These are phyloP conservation scores for Bryoglossum gracile DNA, from an alignment of 495 filamentous ascomycete species.

Conservation along the genomic window DNA sequence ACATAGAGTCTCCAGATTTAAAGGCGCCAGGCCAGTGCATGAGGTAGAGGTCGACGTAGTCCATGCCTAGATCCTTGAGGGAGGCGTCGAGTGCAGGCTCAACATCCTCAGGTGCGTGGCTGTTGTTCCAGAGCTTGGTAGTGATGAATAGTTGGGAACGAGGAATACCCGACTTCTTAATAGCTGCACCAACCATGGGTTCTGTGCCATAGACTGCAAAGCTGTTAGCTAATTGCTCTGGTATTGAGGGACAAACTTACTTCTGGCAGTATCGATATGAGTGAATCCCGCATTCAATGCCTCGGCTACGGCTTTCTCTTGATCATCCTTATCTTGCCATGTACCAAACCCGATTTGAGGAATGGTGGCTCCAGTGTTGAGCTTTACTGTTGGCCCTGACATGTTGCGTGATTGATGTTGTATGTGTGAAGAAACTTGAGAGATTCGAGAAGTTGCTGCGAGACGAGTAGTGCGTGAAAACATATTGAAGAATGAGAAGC, in stretches of 20 bases:
- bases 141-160: slow-evolving; percentile 65
- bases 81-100: slow-evolving; percentile 62
- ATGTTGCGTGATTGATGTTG: slow-evolving; percentile 7
- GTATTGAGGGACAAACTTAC: neutral
- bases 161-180: slow-evolving; percentile 47
- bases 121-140: slow-evolving; percentile 57
- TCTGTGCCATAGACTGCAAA: slow-evolving; percentile 70
- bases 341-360: slow-evolving; percentile 78
- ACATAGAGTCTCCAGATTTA: slow-evolving; percentile 33
- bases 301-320: slow-evolving; percentile 57
- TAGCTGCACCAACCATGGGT: slow-evolving; percentile 61
- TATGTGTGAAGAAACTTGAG: slow-evolving; percentile 7
- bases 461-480: slow-evolving; percentile 2
- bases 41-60: slow-evolving; percentile 81
- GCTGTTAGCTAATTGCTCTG: neutral
- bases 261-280: slow-evolving; percentile 56
- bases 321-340: slow-evolving; percentile 60
- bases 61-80: slow-evolving; percentile 59
- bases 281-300: slow-evolving; percentile 63
- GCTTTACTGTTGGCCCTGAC: slow-evolving; percentile 37
- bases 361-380: slow-evolving; percentile 74
- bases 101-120: slow-evolving; percentile 56
- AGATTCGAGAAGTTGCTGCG: neutral
- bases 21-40: slow-evolving; percentile 71
- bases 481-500: slow-evolving; percentile 2